phyloP scores from a whole-genome alignment of 2,329 filamentous ascomycete genomes.

The Hymenoscyphus fructigenus region DNA sequence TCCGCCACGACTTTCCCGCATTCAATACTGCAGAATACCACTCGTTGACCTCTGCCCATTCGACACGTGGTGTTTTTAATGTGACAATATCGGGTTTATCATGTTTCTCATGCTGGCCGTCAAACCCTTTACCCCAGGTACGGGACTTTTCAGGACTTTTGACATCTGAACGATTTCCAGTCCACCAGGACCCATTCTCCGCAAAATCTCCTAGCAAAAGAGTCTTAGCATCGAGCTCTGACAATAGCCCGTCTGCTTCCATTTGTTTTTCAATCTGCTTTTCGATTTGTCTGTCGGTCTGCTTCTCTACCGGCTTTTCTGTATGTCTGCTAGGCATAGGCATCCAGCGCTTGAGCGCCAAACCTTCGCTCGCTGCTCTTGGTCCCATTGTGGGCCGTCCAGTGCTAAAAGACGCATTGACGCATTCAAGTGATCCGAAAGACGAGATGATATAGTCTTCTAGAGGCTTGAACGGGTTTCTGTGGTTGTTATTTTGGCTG shows the following conservation, averaged over 20 bases:
- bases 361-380: slow-evolving; percentile 32
- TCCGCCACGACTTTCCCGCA: slow-evolving; percentile 66
- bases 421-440: slow-evolving; percentile 66
- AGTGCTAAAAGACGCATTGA: slow-evolving; percentile 76
- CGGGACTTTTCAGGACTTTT: slow-evolving; percentile 39
- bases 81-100: slow-evolving; percentile 45
- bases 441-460: slow-evolving; percentile 74
- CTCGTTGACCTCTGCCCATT: slow-evolving; percentile 68
- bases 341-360: slow-evolving; percentile 15
- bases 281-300: not conserved
- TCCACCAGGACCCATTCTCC: slow-evolving; percentile 84
- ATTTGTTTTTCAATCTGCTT: slow-evolving; percentile 33
- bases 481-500: slow-evolving; percentile 41
- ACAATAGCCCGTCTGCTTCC: slow-evolving; percentile 39
- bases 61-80: slow-evolving; percentile 65
- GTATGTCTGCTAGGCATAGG: slow-evolving; percentile 22
- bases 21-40: slow-evolving; percentile 75
- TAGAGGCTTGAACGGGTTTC: slow-evolving; percentile 68
- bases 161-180: slow-evolving; percentile 51
- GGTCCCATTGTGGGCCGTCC: slow-evolving; percentile 42
- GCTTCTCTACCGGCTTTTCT: slow-evolving; percentile 33
- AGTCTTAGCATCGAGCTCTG: slow-evolving; percentile 72
- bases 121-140: slow-evolving; percentile 33
- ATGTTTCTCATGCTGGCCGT: slow-evolving; percentile 4
- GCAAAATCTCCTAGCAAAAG: slow-evolving; percentile 72